Conservation (phyloP, 192 early-diverging fungal species). For the Coemansia sp. region DNA sequence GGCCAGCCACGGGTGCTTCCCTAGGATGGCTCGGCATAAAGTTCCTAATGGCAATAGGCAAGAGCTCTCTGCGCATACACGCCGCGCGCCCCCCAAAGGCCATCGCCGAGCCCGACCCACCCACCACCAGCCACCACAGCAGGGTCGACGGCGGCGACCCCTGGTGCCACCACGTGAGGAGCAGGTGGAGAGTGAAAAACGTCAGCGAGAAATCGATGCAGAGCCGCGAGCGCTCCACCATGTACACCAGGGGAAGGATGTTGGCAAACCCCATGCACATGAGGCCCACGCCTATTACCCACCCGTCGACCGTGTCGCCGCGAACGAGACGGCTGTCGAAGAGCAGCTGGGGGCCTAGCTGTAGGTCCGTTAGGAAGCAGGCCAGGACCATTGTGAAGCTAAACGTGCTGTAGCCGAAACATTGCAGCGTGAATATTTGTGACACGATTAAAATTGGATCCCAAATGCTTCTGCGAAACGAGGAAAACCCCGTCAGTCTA, state of each 20-base stretch:
- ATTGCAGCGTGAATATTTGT: conserved; percentile 51
- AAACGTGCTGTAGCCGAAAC: conserved; percentile 44
- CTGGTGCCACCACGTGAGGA: conserved; percentile 35
- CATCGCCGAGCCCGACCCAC: conserved; percentile 16
- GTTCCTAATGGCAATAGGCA: conserved; percentile 49
- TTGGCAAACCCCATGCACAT: conserved; percentile 25
- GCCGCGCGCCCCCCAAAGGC: conserved; percentile 42
- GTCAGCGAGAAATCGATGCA: conserved; percentile 54
- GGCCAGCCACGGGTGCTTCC: not conserved
- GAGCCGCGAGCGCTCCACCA: conserved; percentile 51
- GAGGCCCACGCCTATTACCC: conserved; percentile 21
- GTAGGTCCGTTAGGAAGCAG: conserved; percentile 20
- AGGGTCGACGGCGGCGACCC: conserved; percentile 18
- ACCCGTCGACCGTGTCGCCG: conserved; percentile 47
- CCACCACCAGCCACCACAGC: conserved; percentile 33
- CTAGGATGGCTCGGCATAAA: conserved; percentile 36
- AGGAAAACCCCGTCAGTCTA: conserved; percentile 19
- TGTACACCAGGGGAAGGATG: conserved; percentile 44
- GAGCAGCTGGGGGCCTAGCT: conserved; percentile 27
- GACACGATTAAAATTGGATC: conserved; percentile 51
- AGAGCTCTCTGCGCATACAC: conserved; percentile 45
- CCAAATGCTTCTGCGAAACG: conserved; percentile 39
- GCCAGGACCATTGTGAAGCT: conserved; percentile 18
- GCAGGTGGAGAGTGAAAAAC: conserved; percentile 42
- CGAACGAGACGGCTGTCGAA: conserved; percentile 33